Base-by-base conservation (phyloP, 2,329 filamentous ascomycete genomes). In the Chrysosporium keratinophilum region DNA sequence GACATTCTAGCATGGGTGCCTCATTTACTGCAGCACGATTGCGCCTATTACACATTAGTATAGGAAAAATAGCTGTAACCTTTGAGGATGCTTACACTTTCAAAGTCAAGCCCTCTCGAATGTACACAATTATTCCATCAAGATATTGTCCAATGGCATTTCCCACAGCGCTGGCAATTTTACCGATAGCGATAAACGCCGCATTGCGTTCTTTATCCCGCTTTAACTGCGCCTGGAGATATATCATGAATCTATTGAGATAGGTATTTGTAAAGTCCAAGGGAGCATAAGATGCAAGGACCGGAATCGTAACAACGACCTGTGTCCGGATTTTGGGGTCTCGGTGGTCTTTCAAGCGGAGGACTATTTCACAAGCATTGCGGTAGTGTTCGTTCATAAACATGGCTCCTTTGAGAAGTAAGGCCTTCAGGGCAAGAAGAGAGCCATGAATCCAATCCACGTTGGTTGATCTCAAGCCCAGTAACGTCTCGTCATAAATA, bases 321-420 rank as follows among this genome's bases (percentile, higher is more conserved):
- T 95, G 94, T 63, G 87, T 86, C 52, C 91, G 81, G 61, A 97
- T 93, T 35, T 89, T 85, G 3, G 82, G 75, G 62, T 98, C 94
- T 52, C 88, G 82, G 62, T 97, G 88, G 62, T 98, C 93, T 69
- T 95, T 95, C 68, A 95, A 87, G 57, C 87, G 85, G 60, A 91
- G 83, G 35, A 96, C 87, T 58, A 93, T 90, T 58, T 98, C 93
- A 67, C 91, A 97, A 10, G 88, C 85, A 62, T 95, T 88, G 55
- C 85, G 82, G 69, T 97, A 98, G 65, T 90, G 83, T 39, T 90
- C 87, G 64, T 95, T 89, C 93, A 98, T 97, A 70, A 95, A 98
- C 91, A 98, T 98, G 62, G 89, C 90, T 51, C 93, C 93, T 67
- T 95, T 91, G 58, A 93, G 82, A 15, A 98, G 81, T 46, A 98